Percentiles rank a stretch among this genome's conserved stretches.
These are phyloP conservation scores for Laetiporus sulphureus DNA, from an alignment of 1,284 basidiomycete genomes.

Conservation along the genomic window DNA sequence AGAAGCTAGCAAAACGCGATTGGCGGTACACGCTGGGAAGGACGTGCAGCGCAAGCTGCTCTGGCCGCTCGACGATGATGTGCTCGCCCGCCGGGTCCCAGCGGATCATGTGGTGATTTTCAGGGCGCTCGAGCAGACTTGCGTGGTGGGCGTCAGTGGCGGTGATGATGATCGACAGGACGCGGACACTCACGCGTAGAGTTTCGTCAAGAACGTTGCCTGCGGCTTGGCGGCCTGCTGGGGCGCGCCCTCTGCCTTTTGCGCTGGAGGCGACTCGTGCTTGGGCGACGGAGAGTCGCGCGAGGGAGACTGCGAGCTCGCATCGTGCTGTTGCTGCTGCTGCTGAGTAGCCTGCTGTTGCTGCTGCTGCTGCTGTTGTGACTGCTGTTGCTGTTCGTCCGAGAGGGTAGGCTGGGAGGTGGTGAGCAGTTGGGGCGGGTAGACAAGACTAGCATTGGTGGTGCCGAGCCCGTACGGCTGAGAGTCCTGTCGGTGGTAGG, in stretches of 20 bases:
- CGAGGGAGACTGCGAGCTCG: constrained; percentile 23
- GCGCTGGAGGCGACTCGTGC: constrained; percentile 31
- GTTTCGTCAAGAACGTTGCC: constrained; percentile 87
- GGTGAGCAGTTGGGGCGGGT: constrained; percentile 41
- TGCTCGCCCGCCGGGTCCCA: constrained; percentile 87
- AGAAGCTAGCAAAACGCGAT: constrained; percentile 91
- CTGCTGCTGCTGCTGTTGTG: constrained; percentile 42
- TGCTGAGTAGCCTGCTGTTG: constrained; percentile 40
- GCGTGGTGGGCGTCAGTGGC: constrained; percentile 7
- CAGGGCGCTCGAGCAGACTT: constrained; percentile 76
- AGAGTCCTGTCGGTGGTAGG: constrained; percentile 24
- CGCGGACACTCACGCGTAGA: constrained; percentile 69
- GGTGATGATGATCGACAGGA: constrained; percentile 14
- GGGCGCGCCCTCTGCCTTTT: constrained; percentile 38
- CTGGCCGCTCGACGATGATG: constrained; percentile 87
- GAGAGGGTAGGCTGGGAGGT: constrained; percentile 44
- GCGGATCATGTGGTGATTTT: constrained; percentile 88
- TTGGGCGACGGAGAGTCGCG: constrained; percentile 28
- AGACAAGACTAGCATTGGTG: constrained; percentile 28
- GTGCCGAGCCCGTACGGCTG: constrained; percentile 27
- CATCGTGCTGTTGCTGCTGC: constrained; percentile 31
- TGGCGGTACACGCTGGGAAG: constrained; percentile 87
- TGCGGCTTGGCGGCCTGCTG: constrained; percentile 65
- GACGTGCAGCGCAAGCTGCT: constrained; percentile 84
- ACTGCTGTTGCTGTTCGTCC: constrained; percentile 40